phyloP scores from a whole-genome alignment of 2,329 filamentous ascomycete genomes.

The Apiospora aurea region DNA sequence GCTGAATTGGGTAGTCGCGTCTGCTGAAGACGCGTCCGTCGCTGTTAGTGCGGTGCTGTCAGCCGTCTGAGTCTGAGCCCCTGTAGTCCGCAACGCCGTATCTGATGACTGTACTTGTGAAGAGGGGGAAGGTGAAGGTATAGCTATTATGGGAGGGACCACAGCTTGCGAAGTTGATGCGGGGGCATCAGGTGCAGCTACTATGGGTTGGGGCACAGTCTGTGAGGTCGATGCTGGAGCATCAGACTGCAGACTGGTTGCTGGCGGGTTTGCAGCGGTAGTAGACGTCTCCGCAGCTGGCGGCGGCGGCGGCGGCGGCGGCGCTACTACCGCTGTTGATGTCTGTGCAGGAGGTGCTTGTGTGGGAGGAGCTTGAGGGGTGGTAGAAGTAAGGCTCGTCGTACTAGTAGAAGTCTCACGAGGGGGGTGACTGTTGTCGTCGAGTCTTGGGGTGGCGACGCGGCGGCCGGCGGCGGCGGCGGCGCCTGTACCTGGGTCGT shows the following conservation, averaged over 20 bases:
- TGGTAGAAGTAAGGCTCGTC: constrained; percentile 42
- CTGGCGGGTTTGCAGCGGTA: not conserved
- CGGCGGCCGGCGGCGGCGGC: not conserved
- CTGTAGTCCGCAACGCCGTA: constrained; percentile 23
- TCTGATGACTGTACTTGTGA: constrained; percentile 30
- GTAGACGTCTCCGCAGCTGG: not conserved
- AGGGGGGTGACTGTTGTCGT: constrained; percentile 9
- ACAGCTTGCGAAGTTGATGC: constrained; percentile 27
- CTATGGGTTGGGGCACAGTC: not conserved
- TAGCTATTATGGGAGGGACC: constrained; percentile 15
- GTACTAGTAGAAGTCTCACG: constrained; percentile 42
- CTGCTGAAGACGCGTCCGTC: constrained; percentile 5
- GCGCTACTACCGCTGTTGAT: constrained; percentile 23
- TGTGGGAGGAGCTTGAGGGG: constrained; percentile 30
- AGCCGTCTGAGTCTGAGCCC: constrained; percentile 21
- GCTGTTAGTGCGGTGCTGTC: constrained; percentile 21
- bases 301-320: constrained; percentile 14
- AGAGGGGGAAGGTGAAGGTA: constrained; percentile 19
- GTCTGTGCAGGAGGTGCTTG: constrained; percentile 29
- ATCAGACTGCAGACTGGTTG: constrained; percentile 4
- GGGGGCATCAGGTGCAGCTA: constrained; percentile 21
- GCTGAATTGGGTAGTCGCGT: not conserved
- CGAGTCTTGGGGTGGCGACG: not conserved
- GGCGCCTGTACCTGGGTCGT: constrained; percentile 21
- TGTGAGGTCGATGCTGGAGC: constrained; percentile 1